phyloP scores from a whole-genome alignment of 164 flowering plant species.

The Kalanchoe fedtschenkoi region DNA sequence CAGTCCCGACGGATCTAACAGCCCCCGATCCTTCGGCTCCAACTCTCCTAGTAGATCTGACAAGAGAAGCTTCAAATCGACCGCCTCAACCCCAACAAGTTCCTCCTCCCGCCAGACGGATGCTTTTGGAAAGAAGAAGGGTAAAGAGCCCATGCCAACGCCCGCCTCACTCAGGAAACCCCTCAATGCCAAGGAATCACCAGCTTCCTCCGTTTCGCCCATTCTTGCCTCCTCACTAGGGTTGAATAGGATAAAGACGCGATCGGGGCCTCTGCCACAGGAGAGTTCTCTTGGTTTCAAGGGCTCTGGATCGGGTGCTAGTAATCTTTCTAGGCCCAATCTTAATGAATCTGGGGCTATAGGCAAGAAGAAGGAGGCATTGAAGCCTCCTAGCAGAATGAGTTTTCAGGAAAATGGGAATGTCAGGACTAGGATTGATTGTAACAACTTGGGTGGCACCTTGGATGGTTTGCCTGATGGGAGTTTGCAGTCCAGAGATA shows the following conservation, averaged over 20 bases:
- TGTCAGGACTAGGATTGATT: slow-evolving; percentile 16
- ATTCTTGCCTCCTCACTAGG: slow-evolving; percentile 81
- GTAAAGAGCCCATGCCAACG: slow-evolving; percentile 7
- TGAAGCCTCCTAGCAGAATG: slow-evolving; percentile 21
- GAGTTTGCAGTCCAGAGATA: slow-evolving; percentile 43
- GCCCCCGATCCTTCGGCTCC: slow-evolving; percentile 56
- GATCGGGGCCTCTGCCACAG: slow-evolving; percentile 95
- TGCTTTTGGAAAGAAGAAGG: slow-evolving; percentile 16
- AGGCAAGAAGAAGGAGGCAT: slow-evolving; percentile 24
- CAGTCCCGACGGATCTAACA: slow-evolving; percentile 67
- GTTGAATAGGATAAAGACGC: slow-evolving; percentile 79
- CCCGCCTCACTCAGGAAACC: slow-evolving; percentile 10
- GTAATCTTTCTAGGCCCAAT: slow-evolving; percentile 51
- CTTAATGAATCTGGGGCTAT: slow-evolving; percentile 13
- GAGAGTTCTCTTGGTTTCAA: slow-evolving; percentile 74
- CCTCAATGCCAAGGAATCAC: slow-evolving; percentile 16
- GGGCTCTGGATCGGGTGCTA: slow-evolving; percentile 37
- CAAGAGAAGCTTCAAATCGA: slow-evolving; percentile 65
- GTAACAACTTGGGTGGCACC: not conserved
- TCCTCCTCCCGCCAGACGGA: not conserved
- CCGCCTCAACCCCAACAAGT: slow-evolving; percentile 20
- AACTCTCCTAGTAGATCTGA: slow-evolving; percentile 77
- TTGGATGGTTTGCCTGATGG: slow-evolving; percentile 23
- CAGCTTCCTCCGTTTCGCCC: slow-evolving; percentile 69
- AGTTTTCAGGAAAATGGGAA: slow-evolving; percentile 41